Evolutionary conservation across 106 monocot species (phyloP), one percentile per base, ranked within the genome.

Genomic region (Allium sativum): DNA sequence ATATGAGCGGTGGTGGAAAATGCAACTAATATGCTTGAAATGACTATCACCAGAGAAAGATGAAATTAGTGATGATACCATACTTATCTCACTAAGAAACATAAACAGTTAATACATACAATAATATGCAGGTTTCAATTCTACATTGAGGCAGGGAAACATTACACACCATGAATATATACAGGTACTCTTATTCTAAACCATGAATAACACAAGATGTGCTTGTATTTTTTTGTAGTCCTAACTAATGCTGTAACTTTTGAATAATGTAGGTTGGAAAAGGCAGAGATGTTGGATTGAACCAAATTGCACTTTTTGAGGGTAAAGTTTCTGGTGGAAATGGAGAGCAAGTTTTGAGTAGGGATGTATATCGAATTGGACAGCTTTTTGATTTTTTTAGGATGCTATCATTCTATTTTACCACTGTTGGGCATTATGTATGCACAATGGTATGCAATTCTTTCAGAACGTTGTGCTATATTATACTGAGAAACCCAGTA

Each of bases 301-400:
- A 95, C 68, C 95, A 95, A 66, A 95, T 95, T 71, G 95, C 95
- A 9, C 52, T 90, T 20, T 95, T 95, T 71, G 95, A 95, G 62
- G 95, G 95, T 44, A 95, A 95, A 73, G 95, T 95, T 20, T 90
- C 95, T 65, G 90, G 95, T 70, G 95, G 95, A 22, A 95, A 95
- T 75, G 94, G 94, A 45, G 94, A 94, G 69, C 94, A 94, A 81
- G 86, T 94, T 13, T 60, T 94, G 58, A 95, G 95, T 68, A 78
- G 95, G 69, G 95, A 95, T 79, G 68, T 95, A 8, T 90, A 95
- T 71, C 81, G 95, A 7, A 58, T 95, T 52, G 95, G 95, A 48
- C 95, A 90, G 73, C 81, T 90, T 52, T 90, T 95, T 81, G 95
- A 95, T 73, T 95, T 95, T 59, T 95, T 95, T 62, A 83, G 95